Evolutionary conservation across 1,139 yeast genomes (phyloP), one percentile per base, ranked within the genome.

Genomic region (Scheffersomyces lignicola): DNA sequence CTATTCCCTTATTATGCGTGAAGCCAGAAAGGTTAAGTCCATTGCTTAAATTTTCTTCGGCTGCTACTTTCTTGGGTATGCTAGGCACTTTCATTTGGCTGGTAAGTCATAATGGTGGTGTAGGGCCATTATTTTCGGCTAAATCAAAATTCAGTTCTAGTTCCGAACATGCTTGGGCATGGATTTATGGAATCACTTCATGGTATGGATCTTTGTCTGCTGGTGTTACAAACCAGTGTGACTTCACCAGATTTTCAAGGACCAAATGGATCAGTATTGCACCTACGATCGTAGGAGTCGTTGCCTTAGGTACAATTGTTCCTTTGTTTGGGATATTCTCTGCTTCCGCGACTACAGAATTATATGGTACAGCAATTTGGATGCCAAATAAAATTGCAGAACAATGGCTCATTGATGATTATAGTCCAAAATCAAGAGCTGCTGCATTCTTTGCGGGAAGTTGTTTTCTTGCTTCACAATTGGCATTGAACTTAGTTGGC

Each of bases 401-500:
- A 27, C 48, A 43, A 36, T 62, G 69, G 69, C 32, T 65, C 18
- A 37, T 37, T 13, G 54, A 53, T 25, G 43, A 52, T 35, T 69
- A 70, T 48, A 48, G 60, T 24, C 54, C 74, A 2, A 66, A 60
- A 30, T 62, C 68, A 12, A 54, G 76, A 42, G 66, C 71, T 12
- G 78, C 67, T 20, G 59, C 69, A 10, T 71, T 69, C 45, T 69
- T 74, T 43, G 64, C 67, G 38, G 69, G 73, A 12, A 42, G 67
- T 5, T 58, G 69, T 1, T 71, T 73, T 47, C 53, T 62, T 11
- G 42, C 64, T 25, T 71, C 76, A 4, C 76, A 72, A 42, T 49
- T 73, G 13, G 64, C 70, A 29, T 62, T 72, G 36, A 73, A 73
- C 28, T 58, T 65, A 15, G 62, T 71, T 34, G 73, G 69, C 37